phyloP scores from a whole-genome alignment of 225 moss, liverwort and hornwort species.

The Thuidium tamariscinum region DNA sequence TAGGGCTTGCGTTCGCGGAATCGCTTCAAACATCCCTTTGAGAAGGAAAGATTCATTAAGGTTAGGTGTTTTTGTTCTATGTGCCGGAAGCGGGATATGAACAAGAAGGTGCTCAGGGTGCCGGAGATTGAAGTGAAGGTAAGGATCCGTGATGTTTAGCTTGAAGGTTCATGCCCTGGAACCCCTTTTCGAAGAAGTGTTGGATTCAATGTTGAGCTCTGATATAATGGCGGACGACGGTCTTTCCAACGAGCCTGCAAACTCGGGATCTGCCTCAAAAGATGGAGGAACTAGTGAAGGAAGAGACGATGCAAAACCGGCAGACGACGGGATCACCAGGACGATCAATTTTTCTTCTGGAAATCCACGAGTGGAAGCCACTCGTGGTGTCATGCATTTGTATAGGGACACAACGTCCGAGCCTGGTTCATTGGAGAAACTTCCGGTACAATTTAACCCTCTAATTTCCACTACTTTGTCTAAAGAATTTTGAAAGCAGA shows the following conservation, averaged over 20 bases:
- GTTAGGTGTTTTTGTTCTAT: too few relatives aligned
- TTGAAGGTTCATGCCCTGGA: slow-evolving; percentile 55
- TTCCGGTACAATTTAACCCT: slow-evolving; percentile 35
- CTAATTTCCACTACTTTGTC: not conserved
- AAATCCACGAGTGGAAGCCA: slow-evolving; percentile 85
- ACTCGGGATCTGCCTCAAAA: slow-evolving; percentile 8
- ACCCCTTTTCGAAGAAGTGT: slow-evolving; percentile 22
- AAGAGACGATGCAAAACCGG: not conserved
- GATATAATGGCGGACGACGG: not conserved
- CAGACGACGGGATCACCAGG: slow-evolving; percentile 27
- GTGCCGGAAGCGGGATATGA: too few relatives aligned
- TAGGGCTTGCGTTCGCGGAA: too few relatives aligned
- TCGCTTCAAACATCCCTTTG: too few relatives aligned
- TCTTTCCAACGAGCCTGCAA: not conserved
- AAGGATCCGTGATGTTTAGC: slow-evolving; percentile 22
- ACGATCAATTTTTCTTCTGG: slow-evolving; percentile 75
- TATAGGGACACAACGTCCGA: slow-evolving; percentile 66
- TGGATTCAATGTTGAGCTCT: slow-evolving; percentile 32
- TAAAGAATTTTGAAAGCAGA: not conserved
- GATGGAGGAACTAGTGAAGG: slow-evolving; percentile 7
- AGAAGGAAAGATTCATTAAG: too few relatives aligned
- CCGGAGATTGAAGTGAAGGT: too few relatives aligned
- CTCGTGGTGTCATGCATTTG: slow-evolving; percentile 78
- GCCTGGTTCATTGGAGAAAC: slow-evolving; percentile 54
- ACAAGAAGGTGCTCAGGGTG: too few relatives aligned